Evolutionary conservation across 2,329 filamentous ascomycete species (phyloP), one percentile per base, ranked within the genome.

Genomic region (Colletotrichum truncatum): DNA sequence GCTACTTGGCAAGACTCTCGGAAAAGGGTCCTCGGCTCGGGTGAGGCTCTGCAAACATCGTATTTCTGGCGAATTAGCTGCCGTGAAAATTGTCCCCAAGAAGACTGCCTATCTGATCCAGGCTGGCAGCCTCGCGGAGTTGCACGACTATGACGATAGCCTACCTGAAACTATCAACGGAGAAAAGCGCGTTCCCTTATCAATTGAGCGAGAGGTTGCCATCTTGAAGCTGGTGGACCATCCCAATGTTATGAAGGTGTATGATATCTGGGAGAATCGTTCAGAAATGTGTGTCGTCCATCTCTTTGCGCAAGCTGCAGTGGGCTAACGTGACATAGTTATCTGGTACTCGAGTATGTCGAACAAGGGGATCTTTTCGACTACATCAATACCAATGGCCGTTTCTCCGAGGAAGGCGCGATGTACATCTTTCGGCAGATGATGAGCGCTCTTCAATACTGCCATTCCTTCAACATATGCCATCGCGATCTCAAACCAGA

Each of bases 181-280:
- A 39, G 84, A 91, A 64, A 87, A 89, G 70, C 86, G 87, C 57
- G 94, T 97, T 75, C 95, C 95, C 1, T 89, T 95, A 72, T 92
- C 94, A 1, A 92, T 99, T 67, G 95, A 98, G 79, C 87, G 96
- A 58, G 96, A 99, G 75, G 94, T 99, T 39, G 94, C 95, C 30
- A 97, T 99, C 71, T 93, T 99, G 87, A 98, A 98, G 80, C 86
- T 98, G 63, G 93, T 98, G 66, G 91, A 97, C 73, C 96, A 99
- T 78, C 93, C 91, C 6, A 96, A 98, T 76, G 95, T 98, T 72
- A 94, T 98, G 77, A 93, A 92, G 70, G 82, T 99, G 9, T 96
- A 95, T 75, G 96, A 99, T 79, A 95, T 99, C 28, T 99, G 95
- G 95, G 96, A 99, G 80, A 98, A 98, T 75, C 87, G 93, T 21